phyloP scores from a whole-genome alignment of 2,329 filamentous ascomycete genomes.

The Claviceps citrina region DNA sequence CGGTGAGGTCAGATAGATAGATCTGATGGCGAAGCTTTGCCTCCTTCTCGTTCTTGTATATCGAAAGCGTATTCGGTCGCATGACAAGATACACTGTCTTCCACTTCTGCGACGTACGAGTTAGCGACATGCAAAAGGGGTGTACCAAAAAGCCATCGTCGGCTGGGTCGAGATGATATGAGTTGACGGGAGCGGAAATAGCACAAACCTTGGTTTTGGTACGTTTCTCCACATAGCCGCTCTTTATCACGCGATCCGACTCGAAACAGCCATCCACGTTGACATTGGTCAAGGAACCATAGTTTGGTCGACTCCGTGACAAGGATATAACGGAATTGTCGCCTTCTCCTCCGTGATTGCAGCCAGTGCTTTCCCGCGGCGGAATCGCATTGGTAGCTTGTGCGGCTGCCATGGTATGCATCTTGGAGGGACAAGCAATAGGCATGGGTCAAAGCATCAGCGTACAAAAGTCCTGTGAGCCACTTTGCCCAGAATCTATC shows the following conservation, averaged over 20 bases:
- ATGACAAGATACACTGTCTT: constrained; percentile 80
- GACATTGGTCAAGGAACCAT: constrained; percentile 66
- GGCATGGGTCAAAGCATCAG: not conserved
- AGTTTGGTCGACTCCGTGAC: constrained; percentile 16
- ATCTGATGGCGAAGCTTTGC: constrained; percentile 80
- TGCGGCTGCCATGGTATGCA: constrained; percentile 8
- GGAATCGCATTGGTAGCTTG: constrained; percentile 9
- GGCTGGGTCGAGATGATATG: too few relatives aligned
- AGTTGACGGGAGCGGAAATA: too few relatives aligned
- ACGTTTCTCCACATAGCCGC: constrained; percentile 71
- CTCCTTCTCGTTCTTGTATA: constrained; percentile 87
- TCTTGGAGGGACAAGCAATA: not conserved
- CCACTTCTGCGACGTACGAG: constrained; percentile 50
- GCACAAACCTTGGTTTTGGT: constrained; percentile 73
- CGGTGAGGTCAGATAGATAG: constrained; percentile 75
- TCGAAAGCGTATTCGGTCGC: constrained; percentile 73
- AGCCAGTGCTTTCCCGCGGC: not conserved
- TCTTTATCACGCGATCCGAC: constrained; percentile 85
- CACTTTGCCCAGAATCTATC: not conserved
- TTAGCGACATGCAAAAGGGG: constrained; percentile 6
- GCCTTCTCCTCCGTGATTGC: constrained; percentile 4
- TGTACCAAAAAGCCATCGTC: too few relatives aligned
- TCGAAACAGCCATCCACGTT: constrained; percentile 93
- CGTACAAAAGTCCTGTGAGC: not conserved
- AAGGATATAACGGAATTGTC: constrained; percentile 10